Conservation (phyloP, 805 yeast genomes). For the Geotrichum ghanense region DNA sequence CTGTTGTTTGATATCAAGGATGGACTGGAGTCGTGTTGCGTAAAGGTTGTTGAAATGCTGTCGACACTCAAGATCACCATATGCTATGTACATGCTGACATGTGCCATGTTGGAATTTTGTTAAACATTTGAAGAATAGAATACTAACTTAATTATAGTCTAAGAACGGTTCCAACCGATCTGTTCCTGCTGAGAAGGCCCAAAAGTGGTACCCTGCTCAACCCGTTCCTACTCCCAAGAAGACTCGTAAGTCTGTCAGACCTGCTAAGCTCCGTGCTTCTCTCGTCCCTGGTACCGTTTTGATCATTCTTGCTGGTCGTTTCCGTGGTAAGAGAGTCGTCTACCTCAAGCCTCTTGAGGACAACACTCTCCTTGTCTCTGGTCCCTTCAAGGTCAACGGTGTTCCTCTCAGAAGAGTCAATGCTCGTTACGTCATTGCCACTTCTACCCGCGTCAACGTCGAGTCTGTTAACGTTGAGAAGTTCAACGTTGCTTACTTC, state of each 20-base stretch:
- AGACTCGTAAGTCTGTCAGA: constrained; percentile 80
- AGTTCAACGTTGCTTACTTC: constrained; percentile 89
- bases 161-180: constrained; percentile 27
- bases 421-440: constrained; percentile 97
- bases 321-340: constrained; percentile 99
- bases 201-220: constrained; percentile 80
- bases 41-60: no score
- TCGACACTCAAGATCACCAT: no score
- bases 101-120: neutral
- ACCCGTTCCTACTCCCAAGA: constrained; percentile 78
- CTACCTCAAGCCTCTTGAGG: constrained; percentile 91
- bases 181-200: constrained; percentile 36
- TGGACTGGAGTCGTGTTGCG: no score
- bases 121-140: neutral
- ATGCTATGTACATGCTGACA: no score
- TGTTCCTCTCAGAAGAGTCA: constrained; percentile 98
- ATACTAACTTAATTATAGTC: constrained; percentile 14
- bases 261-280: constrained; percentile 95
- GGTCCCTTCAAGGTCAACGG: constrained; percentile 99
- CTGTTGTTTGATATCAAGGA: constrained; percentile 2
- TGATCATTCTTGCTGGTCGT: constrained; percentile 96
- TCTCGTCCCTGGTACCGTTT: constrained; percentile 94
- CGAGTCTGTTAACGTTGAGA: constrained; percentile 70
- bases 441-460: constrained; percentile 88
- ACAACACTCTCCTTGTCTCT: constrained; percentile 91